Conservation (phyloP, 2,329 filamentous ascomycete genomes). For the Neopestalotiopsis clavispora region DNA sequence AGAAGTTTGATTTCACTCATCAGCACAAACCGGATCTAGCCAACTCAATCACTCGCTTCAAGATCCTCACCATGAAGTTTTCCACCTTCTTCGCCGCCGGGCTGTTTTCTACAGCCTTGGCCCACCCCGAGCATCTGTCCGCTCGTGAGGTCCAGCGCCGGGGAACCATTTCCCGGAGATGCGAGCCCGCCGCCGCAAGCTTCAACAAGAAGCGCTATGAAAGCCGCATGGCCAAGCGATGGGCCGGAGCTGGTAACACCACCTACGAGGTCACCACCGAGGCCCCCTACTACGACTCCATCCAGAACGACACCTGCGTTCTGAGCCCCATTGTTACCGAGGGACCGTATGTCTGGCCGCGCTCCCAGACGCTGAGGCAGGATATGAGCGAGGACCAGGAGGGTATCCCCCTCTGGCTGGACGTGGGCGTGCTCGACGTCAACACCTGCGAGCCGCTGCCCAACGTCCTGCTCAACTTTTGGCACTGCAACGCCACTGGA, state of each 20-base stretch:
- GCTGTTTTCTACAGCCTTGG: not conserved
- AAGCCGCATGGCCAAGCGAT: conserved; percentile 20
- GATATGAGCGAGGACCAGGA: conserved; percentile 43
- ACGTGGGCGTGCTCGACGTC: conserved; percentile 51
- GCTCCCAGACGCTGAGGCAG: conserved; percentile 43
- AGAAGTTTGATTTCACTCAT: not conserved
- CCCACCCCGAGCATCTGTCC: not conserved
- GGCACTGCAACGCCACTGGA: conserved; percentile 52
- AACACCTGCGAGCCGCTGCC: conserved; percentile 44
- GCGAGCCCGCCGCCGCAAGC: conserved; percentile 23
- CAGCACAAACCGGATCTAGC: not conserved
- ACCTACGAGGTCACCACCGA: conserved; percentile 28
- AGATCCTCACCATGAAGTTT: not conserved
- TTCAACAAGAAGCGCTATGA: conserved; percentile 27
- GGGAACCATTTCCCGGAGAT: conserved; percentile 27
- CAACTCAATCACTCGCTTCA: not conserved
- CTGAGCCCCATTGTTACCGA: conserved; percentile 46
- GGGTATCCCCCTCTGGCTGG: conserved; percentile 47
- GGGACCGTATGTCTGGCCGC: conserved; percentile 50
- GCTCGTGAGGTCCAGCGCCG: conserved; percentile 18
- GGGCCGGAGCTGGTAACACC: conserved; percentile 19
- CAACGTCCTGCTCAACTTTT: conserved; percentile 46
- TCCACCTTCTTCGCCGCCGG: not conserved
- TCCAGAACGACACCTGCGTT: conserved; percentile 47
- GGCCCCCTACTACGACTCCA: conserved; percentile 36